Base-by-base conservation (phyloP, 2,329 filamentous ascomycete genomes). In the Elsinoe necatrix region DNA sequence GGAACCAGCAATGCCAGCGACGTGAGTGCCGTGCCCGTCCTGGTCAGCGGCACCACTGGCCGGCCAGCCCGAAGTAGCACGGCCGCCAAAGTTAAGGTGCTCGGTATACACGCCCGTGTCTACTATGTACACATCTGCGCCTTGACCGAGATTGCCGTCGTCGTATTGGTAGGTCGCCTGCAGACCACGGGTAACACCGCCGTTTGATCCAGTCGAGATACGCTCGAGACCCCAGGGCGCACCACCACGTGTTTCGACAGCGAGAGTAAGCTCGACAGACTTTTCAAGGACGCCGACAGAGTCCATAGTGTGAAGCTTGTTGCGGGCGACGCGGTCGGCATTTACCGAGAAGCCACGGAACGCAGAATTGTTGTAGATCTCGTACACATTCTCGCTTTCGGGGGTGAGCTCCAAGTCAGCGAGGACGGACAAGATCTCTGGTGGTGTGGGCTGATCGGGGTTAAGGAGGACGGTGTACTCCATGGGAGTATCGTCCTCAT, bases 111-210 rank as follows among this genome's bases (percentile, higher is more conserved):
- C 67, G 58, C 75, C 75, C 3, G 74, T 76, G 61, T 77, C 75
- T n/a, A 77, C 63, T 56, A 77, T 66, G 64, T 77, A 77, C 56
- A 77, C 72, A 57, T 77, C 74, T n/a, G 74, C 72, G 54, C 72
- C 72, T 18, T 63, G 59, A 54, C 73, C 73, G 8, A 72, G 68
- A 1, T 54, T 58, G 6, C 57, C 29, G 47, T 67, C 59, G 34
- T 72, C 67, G 20, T 69, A 75, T 1, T 66, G 59, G 64, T 77
- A 77, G 23, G 69, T 73, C 62, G 72, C 76, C 58, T 71, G 66
- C 55, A 75, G 67, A 31, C 54, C 54, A 20, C 29, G 39, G 12
- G 20, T 21, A 63, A 62, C 21, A 20, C 65, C 52, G 9, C 64
- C 57, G 23, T 54, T 57, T n/a, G 59, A 58, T 21, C 63, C 51